Evolutionary conservation across 148 eudicot species (phyloP).

Genomic region (Rhododendron ovatum): DNA sequence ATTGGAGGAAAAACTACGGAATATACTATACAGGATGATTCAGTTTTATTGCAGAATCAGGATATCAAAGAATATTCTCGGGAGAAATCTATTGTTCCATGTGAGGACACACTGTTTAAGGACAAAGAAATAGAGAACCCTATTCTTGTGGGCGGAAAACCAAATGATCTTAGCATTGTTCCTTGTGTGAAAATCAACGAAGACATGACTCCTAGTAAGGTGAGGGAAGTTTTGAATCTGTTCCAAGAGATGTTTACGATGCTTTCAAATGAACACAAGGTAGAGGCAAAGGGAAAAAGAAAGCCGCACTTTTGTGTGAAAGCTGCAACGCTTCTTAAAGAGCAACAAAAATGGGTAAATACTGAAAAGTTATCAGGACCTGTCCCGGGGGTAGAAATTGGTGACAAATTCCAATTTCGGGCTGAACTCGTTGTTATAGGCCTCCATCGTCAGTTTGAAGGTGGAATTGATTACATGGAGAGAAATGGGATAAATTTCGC

Average conservation of each 20-base stretch:
- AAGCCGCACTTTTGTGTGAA: neutral
- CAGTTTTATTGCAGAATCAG: constrained; percentile 3
- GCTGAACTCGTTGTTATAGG: constrained; percentile 44
- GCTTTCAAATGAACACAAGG: neutral
- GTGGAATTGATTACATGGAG: constrained; percentile 41
- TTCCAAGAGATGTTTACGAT: constrained; percentile 1
- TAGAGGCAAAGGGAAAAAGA: neutral
- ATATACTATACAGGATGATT: neutral
- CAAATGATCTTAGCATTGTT: neutral
- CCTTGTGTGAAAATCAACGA: neutral
- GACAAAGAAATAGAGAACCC: neutral
- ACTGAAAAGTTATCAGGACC: constrained; percentile 19
- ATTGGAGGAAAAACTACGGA: neutral
- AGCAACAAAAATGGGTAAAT: constrained; percentile 15
- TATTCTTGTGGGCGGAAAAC: neutral
- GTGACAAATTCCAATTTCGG: constrained; percentile 39
- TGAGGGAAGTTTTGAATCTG: constrained; percentile 17
- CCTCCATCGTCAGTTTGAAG: constrained; percentile 28
- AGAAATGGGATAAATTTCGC: constrained; percentile 25
- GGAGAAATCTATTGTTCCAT: neutral
- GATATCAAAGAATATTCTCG: neutral
- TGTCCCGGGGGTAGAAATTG: constrained; percentile 45
- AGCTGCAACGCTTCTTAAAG: constrained; percentile 21
- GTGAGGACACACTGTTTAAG: neutral
- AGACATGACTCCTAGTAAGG: constrained; percentile 10